Base-by-base conservation (phyloP, 495 filamentous ascomycete genomes). In the Aspergillus homomorphus region DNA sequence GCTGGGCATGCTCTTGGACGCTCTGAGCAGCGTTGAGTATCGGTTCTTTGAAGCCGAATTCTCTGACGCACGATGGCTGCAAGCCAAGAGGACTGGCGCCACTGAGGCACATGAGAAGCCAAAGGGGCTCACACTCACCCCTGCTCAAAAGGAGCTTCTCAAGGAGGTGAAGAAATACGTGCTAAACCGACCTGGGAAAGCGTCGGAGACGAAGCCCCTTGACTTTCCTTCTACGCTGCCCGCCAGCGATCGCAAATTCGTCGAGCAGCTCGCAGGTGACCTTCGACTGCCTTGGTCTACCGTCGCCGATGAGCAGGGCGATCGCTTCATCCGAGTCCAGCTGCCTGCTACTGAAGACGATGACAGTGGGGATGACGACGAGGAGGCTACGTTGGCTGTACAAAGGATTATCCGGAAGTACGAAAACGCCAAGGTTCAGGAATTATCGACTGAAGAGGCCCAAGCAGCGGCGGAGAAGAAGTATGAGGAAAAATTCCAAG, bases 1-100 rank as follows among this genome's bases (percentile, higher is more conserved):
- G 44, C 73, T 99, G 56, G 84, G 81, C 9, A 74, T 91, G 33
- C 82, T 99, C 48, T 73, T 99, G 51, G 85, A 95, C 21, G 90
- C 92, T 57, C 78, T 99, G 48, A 87, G 86, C 24, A 79, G 89
- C 59, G 89, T 94, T 28, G 95, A 99, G 65, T 88, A 89, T 69
- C 85, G 89, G 19, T 91, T 93, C 66, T 99, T 98, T 63, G 92
- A 98, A 66, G 80, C 86, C 8, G 95, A 96, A 63, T 85, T 88
- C 64, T 81, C 89, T n/a, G 90, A 97, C 72, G 87, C 87, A 15
- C 85, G 83, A 61, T 99, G 94, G 94, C 84, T 98, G 57, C 91
- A 89, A 61, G 85, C 88, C 23, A 99, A 98, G 75, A 68, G 68
- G 28, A 71, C 68, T 26, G 70, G 62, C 4, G 82, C 79, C 48